Evolutionary conservation across 1,139 yeast genomes (phyloP), one percentile per base, ranked within the genome.

Genomic region (Magnusiomyces ingens): DNA sequence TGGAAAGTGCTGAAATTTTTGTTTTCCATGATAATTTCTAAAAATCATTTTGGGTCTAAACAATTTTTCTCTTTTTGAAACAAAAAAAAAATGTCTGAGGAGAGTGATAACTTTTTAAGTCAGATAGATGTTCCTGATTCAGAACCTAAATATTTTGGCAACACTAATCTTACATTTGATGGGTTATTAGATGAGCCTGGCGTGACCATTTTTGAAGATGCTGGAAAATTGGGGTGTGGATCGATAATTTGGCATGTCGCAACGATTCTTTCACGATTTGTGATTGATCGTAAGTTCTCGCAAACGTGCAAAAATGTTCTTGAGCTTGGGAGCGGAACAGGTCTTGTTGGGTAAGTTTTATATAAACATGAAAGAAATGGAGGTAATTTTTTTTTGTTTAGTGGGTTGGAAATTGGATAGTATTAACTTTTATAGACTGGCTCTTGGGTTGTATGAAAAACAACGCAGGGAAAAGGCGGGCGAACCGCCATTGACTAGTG

Each of bases 201-300:
- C 2, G 65, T 79, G 29, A 64, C 68, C 56, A 74, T 79, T 35
- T 70, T 68, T 54, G 80, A 77, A 57, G 83, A 79, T 60, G 82
- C 82, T 43, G 83, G 83, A 3, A 78, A 75, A 1, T 64, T 74
- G 10, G 83, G 83, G 1, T 79, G 83, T 62, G 83, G 83, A n/a
- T 83, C 83, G 3, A 76, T 77, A 55, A 68, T 79, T 4, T 79
- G 84, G 84, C 73, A 80, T 1, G 82, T 83, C 6, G 84, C 83
- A 5, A 80, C 78, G 54, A 65, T 78, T 37, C 63, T 79, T 15
- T 72, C 81, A 6, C 68, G 75, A 45, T 79, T 77, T 55, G 57
- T 77, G 52, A 62, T 74, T 21, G 38, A 45, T 17, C 15, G n/a
- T 21, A 37, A n/a, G 15, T n/a, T 17, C 13, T 37, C 41, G 18